Evolutionary conservation across 208 protist genomes (phyloP), one percentile per base, ranked within the genome.

Genomic region (Vickermania spadyakhi): DNA sequence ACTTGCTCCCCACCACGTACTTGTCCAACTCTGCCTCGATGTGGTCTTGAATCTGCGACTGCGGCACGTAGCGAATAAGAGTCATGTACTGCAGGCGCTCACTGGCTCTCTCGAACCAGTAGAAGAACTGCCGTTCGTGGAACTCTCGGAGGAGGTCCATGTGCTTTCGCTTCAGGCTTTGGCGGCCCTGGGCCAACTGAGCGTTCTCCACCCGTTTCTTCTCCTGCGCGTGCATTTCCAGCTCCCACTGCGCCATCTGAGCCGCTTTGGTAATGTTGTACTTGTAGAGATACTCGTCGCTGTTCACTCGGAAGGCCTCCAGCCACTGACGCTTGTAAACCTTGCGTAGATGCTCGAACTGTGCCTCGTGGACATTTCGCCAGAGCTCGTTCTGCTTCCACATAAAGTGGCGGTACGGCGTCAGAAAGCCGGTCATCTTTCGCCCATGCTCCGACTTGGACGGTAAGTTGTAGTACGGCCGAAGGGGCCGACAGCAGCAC

Each of bases 321-420:
- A 92, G 73, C 86, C 89, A 96, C 67, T 96, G 89, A 0, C 89
- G 75, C 68, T 92, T 91, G 76, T 96, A 94, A 28, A 96, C 82
- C 64, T 79, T 82, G n/a, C 89, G 77, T 31, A 96, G 70, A 66
- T 96, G 86, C 72, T 96, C 89, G 64, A 96, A 93, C 75, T 96
- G 89, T 1, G 85, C 82, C 75, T 96, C 86, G 67, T 96, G 86
- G 30, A 96, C 84, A 56, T 93, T 91, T 28, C 89, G 84, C 83
- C 84, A 96, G 26, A 96, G 73, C 71, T 96, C 89, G 58, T 93
- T 93, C 68, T 96, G 89, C 66, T 93, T 96, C 86, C 89, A 96
- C 83, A 91, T 90, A 84, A 86, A 96, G 60, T 93, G 86, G 13
- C 84, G 82, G 61, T 96, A 96, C 1, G 89, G 89, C 23, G 85